Evolutionary conservation across 805 yeast species (phyloP).

Genomic region (Sugiyamaella valdiviana): DNA sequence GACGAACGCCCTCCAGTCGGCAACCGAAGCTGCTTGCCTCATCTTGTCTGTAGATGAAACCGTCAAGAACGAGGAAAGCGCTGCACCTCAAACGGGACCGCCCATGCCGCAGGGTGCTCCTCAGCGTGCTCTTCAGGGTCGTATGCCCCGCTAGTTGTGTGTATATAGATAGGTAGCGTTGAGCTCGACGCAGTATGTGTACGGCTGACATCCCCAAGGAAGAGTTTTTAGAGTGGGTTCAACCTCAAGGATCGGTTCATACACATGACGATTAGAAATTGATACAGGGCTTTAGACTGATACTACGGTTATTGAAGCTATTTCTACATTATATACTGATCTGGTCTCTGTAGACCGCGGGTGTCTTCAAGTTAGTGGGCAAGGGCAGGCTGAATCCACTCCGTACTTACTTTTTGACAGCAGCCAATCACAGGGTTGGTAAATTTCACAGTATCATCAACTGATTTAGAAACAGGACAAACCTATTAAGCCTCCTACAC

Average conservation of each 20-base stretch:
- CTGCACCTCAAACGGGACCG: conserved; percentile 32
- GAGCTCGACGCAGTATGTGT: too few species aligned
- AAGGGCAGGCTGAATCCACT: too few species aligned
- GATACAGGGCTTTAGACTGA: too few species aligned
- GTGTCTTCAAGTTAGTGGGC: too few species aligned
- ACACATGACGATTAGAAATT: too few species aligned
- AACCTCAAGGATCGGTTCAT: too few species aligned
- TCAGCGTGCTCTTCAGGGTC: conserved; percentile 15
- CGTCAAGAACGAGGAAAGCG: conserved; percentile 37
- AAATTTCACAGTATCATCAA: not conserved
- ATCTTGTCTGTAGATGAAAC: conserved; percentile 96
- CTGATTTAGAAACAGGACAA: not conserved
- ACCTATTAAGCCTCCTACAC: not conserved
- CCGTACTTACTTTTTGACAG: too few species aligned
- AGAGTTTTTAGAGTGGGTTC: too few species aligned
- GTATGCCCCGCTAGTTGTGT: conserved; percentile 11
- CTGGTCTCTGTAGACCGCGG: too few species aligned
- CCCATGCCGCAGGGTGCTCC: conserved; percentile 21
- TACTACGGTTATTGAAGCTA: too few species aligned
- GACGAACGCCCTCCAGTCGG: conserved; percentile 87
- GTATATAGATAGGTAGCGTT: not conserved
- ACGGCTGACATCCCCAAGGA: too few species aligned
- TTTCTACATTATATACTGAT: too few species aligned
- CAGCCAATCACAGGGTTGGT: not conserved
- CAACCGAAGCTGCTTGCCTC: conserved; percentile 93